These are phyloP conservation scores for Eucalyptus curtisii DNA, from an alignment of 345 rosid species.

Conservation along the genomic window DNA sequence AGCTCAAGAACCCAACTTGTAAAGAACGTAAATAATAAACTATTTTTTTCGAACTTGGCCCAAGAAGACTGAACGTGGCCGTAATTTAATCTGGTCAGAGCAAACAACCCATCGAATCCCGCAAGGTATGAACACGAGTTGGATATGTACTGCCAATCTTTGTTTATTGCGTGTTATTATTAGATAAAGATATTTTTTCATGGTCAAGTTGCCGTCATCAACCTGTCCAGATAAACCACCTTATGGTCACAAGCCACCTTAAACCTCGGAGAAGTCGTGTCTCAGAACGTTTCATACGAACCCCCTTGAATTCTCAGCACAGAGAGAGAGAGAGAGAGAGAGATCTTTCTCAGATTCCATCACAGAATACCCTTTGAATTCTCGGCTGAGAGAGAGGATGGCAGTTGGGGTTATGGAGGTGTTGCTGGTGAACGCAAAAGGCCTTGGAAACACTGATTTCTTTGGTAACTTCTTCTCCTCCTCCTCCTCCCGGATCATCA, in stretches of 20 bases:
- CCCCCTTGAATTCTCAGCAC: background rate
- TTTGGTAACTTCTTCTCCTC: conserved; percentile 17
- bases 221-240: background rate
- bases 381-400: conserved; percentile 13
- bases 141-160: background rate
- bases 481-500: background rate
- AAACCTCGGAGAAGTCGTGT: background rate
- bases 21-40: background rate
- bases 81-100: background rate
- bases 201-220: background rate
- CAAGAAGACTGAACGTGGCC: background rate
- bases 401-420: conserved; percentile 75
- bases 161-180: background rate
- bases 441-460: conserved; percentile 50
- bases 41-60: background rate
- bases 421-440: conserved; percentile 48
- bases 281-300: background rate
- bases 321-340: background rate
- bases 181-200: background rate
- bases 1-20: background rate
- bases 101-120: background rate
- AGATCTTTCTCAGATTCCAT: background rate
- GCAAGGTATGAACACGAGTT: background rate
- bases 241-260: background rate
- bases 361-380: background rate